These are phyloP conservation scores for Diplosphaera chodatii DNA, from an alignment of 139 green algal genomes.

Conservation along the genomic window DNA sequence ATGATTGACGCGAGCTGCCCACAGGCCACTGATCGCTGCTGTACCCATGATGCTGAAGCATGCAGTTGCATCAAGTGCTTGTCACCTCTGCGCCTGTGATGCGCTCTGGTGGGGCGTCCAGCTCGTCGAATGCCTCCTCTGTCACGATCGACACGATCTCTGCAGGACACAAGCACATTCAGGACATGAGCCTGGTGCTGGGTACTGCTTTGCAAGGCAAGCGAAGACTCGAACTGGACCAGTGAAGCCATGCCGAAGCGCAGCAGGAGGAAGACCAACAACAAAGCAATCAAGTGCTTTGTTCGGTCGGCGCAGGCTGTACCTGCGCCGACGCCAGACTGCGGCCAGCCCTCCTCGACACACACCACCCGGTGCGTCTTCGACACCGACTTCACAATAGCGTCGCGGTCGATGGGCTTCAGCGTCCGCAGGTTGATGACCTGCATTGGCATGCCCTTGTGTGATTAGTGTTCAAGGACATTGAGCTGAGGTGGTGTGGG, in stretches of 20 bases:
- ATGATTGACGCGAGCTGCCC: too few species aligned
- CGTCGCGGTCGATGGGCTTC: slow-evolving; percentile 86
- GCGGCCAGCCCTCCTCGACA: slow-evolving; percentile 98
- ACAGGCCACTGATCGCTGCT: too few species aligned
- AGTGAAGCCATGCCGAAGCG: too few species aligned
- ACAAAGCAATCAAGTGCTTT: too few species aligned
- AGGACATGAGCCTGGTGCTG: too few species aligned
- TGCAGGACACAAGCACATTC: not conserved
- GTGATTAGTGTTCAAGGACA: not conserved
- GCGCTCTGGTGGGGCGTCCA: slow-evolving; percentile 89
- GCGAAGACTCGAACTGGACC: too few species aligned
- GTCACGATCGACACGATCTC: slow-evolving; percentile 76
- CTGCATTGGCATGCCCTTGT: slow-evolving; percentile 19
- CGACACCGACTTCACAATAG: slow-evolving; percentile 70
- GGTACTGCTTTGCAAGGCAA: too few species aligned
- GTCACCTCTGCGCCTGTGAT: slow-evolving; percentile 76
- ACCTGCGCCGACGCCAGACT: slow-evolving; percentile 78
- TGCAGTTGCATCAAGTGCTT: not conserved
- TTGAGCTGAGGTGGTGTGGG: too few species aligned
- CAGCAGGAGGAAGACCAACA: too few species aligned
- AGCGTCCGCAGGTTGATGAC: slow-evolving; percentile 94
- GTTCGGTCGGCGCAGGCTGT: too few species aligned
- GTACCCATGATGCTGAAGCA: too few species aligned
- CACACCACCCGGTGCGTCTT: slow-evolving; percentile 88
- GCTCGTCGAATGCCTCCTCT: slow-evolving; percentile 95